Conservation (phyloP, 306 rosid genomes). For the Trifolium dubium region DNA sequence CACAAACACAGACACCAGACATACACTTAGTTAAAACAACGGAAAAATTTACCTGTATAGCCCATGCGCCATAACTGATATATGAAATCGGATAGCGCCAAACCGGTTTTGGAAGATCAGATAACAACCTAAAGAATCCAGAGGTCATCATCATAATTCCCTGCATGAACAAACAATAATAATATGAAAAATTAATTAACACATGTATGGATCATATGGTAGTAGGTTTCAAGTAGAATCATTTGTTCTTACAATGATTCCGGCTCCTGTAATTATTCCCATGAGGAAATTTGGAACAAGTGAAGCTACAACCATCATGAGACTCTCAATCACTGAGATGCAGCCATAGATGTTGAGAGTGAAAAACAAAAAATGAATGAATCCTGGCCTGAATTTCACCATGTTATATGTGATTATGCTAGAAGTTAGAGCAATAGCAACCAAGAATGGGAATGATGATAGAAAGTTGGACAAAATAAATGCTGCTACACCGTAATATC, state of each 20-base stretch:
- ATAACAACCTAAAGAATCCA: conserved; percentile 64
- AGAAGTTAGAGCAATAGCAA: conserved; percentile 59
- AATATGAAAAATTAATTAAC: conserved; percentile 10
- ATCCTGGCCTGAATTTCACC: conserved; percentile 80
- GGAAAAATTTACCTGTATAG: conserved; percentile 52
- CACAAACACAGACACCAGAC: background rate
- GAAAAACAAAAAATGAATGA: conserved; percentile 68
- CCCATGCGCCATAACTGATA: conserved; percentile 67
- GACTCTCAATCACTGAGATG: conserved; percentile 91
- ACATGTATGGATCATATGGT: background rate
- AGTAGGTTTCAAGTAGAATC: background rate
- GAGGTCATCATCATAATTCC: conserved; percentile 98
- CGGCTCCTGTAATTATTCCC: conserved; percentile 97
- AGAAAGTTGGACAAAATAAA: conserved; percentile 82
- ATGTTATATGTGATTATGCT: conserved; percentile 78
- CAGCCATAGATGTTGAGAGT: conserved; percentile 67
- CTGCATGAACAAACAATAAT: conserved; percentile 50
- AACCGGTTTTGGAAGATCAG: conserved; percentile 72
- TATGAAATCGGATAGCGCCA: conserved; percentile 78
- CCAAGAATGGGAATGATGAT: conserved; percentile 94
- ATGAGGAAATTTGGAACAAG: conserved; percentile 96
- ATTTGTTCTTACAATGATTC: conserved; percentile 76
- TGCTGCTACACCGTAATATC: conserved; percentile 90
- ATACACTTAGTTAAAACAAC: background rate
- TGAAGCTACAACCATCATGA: conserved; percentile 99